Evolutionary conservation across 2,329 filamentous ascomycete genomes (phyloP), one percentile per base, ranked within the genome.

Genomic region (Cryphonectria carpinicola): DNA sequence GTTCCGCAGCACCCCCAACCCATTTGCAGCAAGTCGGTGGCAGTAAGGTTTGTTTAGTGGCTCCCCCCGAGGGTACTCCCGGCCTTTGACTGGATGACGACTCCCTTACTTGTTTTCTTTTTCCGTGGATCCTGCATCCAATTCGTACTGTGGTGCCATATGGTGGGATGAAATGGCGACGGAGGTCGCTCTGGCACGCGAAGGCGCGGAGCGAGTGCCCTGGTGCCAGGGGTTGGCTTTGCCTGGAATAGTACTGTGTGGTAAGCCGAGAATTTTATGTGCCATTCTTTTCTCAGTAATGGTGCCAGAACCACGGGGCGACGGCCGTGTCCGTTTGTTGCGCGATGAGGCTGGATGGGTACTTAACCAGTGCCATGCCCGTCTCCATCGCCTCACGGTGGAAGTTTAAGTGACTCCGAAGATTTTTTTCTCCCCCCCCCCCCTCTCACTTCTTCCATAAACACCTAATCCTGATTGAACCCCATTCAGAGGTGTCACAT

Each of bases 351-450:
- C 54, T 69, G 69, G 67, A 66, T 56, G 32, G 66, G 60, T 73
- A 71, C 69, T 73, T 72, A 72, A 69, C 54, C 69, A 41, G 60
- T 39, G 58, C 39, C 71, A 17, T 65, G 62, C 71, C 65, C 69
- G 46, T 65, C 63, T 61, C 67, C 49, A 61, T 61, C 28, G 11
- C 67, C 32, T 25, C 39, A 58, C 66, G 37, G 46, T 52, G 58
- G 65, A 28, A 37, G 32, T 3, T 62, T 65, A 60, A 41, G 28
- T 67, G 56, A 37, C 63, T 66, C 69, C 46, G 52, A 67, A 61
- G 39, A 17, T 37, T 46, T 37, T 43, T 4, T 54, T 28, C 35
- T 19, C 1, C 52, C 46, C 65, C 52, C 37, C 35, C 14, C 1
- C 52, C 46, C 65, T 43, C 37, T 58, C 58, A 41, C 54, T 25